Evolutionary conservation across 1,139 yeast genomes (phyloP), one percentile per base, ranked within the genome.

Genomic region (Nakaseomyces kungkrabaensis): DNA sequence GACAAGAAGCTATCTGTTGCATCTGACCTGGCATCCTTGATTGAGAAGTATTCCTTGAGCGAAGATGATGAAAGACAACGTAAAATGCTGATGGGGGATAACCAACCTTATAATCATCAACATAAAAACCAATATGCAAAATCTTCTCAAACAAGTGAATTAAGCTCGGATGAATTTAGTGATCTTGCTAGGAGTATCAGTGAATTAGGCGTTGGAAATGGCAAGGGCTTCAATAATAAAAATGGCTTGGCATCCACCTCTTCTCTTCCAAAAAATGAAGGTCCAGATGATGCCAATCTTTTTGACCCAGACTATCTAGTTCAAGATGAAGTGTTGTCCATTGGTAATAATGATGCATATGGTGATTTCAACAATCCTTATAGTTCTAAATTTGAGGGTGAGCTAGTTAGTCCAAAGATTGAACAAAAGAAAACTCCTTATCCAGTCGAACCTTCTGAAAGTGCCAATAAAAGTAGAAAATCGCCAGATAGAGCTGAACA

Each of bases 241-340:
- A 32, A 33, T 22, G 42, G 31, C 5, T 37, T 43, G 3, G 33
- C 22, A n/a, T 38, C 42, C 4, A 27, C 33, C 17, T 17, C 33
- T n/a, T 31, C 36, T n/a, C 22, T 38, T 2, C 34, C 22, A 17
- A 41, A 29, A 22, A 40, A 33, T 5, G 43, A 45, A n/a, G 49
- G 46, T 25, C 46, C 48, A 17, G 54, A 47, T 36, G 53, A 54
- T 13, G 37, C 43, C 9, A 60, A 63, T 49, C 61, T 64, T 10
- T 65, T 65, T 53, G 68, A 64, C 50, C 67, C 68, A 1, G 67
- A 62, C 48, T 64, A 57, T 45, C 53, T 59, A 55, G 68, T 62
- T 46, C 62, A 62, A 46, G 59, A 60, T 34, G 57, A 59, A 26
- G 31, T 34, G 36, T 11, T 50, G 11, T 31, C 33, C 8, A 38